Evolutionary conservation across 345 rosid genomes (phyloP).

Genomic region (Toxicodendron radicans): DNA sequence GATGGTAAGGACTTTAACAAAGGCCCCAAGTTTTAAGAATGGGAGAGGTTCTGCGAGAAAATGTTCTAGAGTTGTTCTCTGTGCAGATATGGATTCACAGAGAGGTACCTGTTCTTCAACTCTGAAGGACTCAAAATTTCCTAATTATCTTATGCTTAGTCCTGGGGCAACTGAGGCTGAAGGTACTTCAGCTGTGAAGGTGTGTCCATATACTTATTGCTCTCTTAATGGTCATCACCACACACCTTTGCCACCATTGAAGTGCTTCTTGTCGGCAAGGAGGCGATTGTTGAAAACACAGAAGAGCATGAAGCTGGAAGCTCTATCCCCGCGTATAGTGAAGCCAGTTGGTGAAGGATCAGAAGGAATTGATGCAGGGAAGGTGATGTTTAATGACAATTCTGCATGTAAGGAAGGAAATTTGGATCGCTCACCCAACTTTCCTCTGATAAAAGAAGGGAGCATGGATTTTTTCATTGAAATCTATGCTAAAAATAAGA

Average conservation of each 20-base stretch:
- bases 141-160: conserved; percentile 62
- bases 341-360: conserved; percentile 15
- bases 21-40: conserved; percentile 67
- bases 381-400: conserved; percentile 5
- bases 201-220: conserved; percentile 81
- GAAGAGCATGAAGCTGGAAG: conserved; percentile 46
- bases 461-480: conserved; percentile 42
- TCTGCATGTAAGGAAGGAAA: conserved; percentile 14
- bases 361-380: conserved; percentile 16
- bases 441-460: conserved; percentile 24
- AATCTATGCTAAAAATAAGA: conserved; percentile 38
- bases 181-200: conserved; percentile 77
- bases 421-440: not conserved
- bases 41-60: conserved; percentile 39
- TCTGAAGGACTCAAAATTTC: conserved; percentile 80
- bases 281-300: conserved; percentile 63
- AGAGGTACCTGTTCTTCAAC: conserved; percentile 91
- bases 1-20: conserved; percentile 57
- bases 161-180: conserved; percentile 63
- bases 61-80: conserved; percentile 47
- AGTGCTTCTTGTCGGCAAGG: conserved; percentile 64
- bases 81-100: conserved; percentile 44
- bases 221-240: conserved; percentile 92
- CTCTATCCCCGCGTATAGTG: conserved; percentile 27
- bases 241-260: conserved; percentile 66